These are phyloP conservation scores for Cryptococcus floricola DNA, from an alignment of 1,284 basidiomycete species.

Conservation along the genomic window DNA sequence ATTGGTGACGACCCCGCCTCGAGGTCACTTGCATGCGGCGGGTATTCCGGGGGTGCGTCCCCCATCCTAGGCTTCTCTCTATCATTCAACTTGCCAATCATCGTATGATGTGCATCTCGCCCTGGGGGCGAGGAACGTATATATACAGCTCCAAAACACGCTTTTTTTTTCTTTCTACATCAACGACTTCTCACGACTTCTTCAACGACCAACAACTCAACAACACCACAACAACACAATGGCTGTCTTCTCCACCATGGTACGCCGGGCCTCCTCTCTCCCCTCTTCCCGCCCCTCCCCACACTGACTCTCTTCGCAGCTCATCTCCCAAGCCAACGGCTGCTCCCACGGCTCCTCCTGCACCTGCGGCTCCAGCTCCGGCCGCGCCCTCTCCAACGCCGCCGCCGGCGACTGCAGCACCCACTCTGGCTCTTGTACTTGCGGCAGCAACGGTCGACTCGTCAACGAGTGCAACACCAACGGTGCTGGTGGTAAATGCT, in stretches of 20 bases:
- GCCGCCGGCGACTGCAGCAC: neutral
- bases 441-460: conserved; percentile 5
- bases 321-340: conserved; percentile 1
- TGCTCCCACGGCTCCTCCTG: conserved; percentile 2
- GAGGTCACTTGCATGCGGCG: too few relatives aligned
- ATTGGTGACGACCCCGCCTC: too few relatives aligned
- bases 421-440: conserved; percentile 2
- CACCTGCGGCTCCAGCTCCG: conserved; percentile 4
- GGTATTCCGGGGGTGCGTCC: too few relatives aligned
- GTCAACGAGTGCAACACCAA: conserved; percentile 15
- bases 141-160: too few relatives aligned
- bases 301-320: neutral
- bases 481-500: conserved; percentile 12
- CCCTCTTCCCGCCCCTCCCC: neutral
- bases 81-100: too few relatives aligned
- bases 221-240: neutral
- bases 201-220: too few relatives aligned
- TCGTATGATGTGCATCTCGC: too few relatives aligned
- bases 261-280: neutral
- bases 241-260: conserved; percentile 10
- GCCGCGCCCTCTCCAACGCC: conserved; percentile 5
- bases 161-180: too few relatives aligned
- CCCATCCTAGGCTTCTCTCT: too few relatives aligned
- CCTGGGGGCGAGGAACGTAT: too few relatives aligned
- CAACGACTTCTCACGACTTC: too few relatives aligned